A percentile compares a stretch with the other conserved stretches of the same genome.
Conservation (phyloP, 768 basidiomycete species). For the Coprinellus micaceus region DNA sequence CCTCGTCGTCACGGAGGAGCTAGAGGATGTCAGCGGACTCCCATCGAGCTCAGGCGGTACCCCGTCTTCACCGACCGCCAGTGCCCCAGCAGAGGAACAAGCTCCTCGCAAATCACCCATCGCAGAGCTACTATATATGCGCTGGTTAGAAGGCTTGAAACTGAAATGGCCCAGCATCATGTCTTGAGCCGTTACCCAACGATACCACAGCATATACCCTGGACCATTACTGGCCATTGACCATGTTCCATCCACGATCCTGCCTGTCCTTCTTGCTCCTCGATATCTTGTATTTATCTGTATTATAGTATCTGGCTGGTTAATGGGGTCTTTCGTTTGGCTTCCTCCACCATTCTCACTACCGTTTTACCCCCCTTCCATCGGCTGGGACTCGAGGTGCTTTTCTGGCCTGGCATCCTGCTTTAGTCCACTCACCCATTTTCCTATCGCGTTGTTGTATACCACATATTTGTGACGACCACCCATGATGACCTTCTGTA, state of each 20-base stretch:
- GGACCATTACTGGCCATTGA: not conserved
- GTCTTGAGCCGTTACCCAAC: slow-evolving; percentile 24
- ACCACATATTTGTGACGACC: too few relatives aligned
- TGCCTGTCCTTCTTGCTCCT: not conserved
- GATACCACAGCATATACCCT: not conserved
- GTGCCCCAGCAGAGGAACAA: slow-evolving; percentile 35
- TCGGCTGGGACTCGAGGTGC: too few relatives aligned
- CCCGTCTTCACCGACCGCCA: slow-evolving; percentile 16
- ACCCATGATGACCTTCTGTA: too few relatives aligned
- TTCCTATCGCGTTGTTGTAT: too few relatives aligned
- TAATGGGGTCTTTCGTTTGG: not conserved
- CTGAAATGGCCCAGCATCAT: slow-evolving; percentile 84
- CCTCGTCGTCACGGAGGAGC: slow-evolving; percentile 77
- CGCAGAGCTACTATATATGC: slow-evolving; percentile 92
- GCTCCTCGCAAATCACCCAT: slow-evolving; percentile 78
- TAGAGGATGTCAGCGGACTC: slow-evolving; percentile 62
- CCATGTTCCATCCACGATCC: not conserved
- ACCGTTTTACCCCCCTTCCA: too few relatives aligned
- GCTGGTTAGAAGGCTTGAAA: slow-evolving; percentile 91
- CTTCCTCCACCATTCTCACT: not conserved
- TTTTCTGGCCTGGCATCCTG: too few relatives aligned
- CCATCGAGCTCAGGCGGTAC: slow-evolving; percentile 33
- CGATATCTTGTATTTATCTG: slow-evolving; percentile 1
- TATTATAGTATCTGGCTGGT: not conserved
- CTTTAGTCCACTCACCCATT: too few relatives aligned